phyloP scores from a whole-genome alignment of 2,329 filamentous ascomycete species.

The Penicillium vulpinum region DNA sequence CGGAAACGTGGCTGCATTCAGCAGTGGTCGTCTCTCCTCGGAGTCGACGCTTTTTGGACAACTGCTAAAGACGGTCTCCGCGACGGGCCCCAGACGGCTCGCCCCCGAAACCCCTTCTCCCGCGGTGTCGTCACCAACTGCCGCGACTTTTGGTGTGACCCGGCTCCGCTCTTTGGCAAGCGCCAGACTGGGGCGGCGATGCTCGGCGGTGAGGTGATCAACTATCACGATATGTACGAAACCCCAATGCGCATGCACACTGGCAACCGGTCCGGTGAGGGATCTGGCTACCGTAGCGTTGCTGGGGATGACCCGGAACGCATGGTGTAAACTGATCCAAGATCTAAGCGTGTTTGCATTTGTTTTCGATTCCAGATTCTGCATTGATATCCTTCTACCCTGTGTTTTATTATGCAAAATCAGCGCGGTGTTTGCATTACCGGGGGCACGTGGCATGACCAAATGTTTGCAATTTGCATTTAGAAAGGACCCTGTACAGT shows the following conservation, averaged over 20 bases:
- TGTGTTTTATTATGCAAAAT: conserved; percentile 4
- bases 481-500: conserved; percentile 20
- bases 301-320: conserved; percentile 41
- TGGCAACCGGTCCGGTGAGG: conserved; percentile 46
- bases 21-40: conserved; percentile 80
- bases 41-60: conserved; percentile 89
- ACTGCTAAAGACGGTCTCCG: conserved; percentile 74
- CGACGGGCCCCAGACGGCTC: conserved; percentile 48
- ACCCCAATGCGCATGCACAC: conserved; percentile 66
- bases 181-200: conserved; percentile 72
- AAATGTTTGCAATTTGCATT: conserved; percentile 14
- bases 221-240: conserved; percentile 90
- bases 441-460: conserved; percentile 7
- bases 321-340: conserved; percentile 24
- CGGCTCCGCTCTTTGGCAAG: conserved; percentile 74
- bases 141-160: conserved; percentile 94
- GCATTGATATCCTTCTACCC: conserved; percentile 9
- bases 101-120: conserved; percentile 78
- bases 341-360: neutral
- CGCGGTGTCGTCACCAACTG: conserved; percentile 84
- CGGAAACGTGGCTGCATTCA: conserved; percentile 64
- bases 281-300: conserved; percentile 60
- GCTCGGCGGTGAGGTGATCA: conserved; percentile 74
- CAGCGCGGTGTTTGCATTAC: conserved; percentile 7
- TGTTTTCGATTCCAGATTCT: neutral